Conservation (phyloP, 192 early-diverging fungal species). For the Umbelopsis sp. region DNA sequence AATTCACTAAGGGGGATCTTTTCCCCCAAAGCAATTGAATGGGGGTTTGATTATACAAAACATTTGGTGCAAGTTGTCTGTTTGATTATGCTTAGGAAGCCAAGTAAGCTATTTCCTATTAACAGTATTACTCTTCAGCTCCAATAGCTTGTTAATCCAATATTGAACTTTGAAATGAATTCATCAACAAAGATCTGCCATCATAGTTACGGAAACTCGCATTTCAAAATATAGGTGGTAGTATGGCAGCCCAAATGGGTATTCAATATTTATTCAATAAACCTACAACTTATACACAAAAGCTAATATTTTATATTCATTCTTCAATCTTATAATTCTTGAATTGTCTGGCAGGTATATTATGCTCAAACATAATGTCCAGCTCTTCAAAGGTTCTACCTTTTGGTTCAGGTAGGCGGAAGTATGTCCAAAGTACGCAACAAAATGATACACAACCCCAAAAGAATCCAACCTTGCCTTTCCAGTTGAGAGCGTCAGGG, state of each 20-base stretch:
- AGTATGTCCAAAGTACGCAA: background rate
- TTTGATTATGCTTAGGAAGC: no score
- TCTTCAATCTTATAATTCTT: background rate
- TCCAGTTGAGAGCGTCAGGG: background rate
- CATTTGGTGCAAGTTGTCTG: no score
- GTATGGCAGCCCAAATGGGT: background rate
- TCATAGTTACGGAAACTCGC: no score
- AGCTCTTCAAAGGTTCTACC: slow-evolving; percentile 7
- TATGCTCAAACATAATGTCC: background rate
- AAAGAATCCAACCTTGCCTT: background rate
- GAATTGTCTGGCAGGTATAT: background rate
- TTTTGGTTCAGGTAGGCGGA: slow-evolving; percentile 7
- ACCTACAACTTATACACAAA: background rate
- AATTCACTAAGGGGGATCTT: no score
- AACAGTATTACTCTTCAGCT: no score
- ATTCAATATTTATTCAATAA: background rate
- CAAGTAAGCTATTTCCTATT: no score
- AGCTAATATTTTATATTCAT: background rate
- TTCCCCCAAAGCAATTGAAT: no score
- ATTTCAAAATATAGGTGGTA: no score
- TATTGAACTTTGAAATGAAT: no score
- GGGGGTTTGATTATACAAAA: no score
- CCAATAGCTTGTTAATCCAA: no score
- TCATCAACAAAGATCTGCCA: no score
- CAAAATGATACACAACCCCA: background rate